These are phyloP conservation scores for Pontederia paniculata DNA, from an alignment of 176 grass and related monocot genomes.

Conservation along the genomic window DNA sequence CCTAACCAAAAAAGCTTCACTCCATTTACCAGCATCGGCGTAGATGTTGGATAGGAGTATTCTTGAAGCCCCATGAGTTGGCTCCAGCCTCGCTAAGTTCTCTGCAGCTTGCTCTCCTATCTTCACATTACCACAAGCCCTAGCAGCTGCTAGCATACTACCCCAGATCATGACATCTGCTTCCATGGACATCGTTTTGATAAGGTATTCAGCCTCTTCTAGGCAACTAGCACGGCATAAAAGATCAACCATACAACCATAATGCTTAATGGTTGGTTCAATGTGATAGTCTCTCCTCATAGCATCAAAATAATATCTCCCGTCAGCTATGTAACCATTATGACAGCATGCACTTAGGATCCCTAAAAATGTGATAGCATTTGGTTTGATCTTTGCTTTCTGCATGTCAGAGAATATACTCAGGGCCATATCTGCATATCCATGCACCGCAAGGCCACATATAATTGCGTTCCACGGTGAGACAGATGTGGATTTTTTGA, in stretches of 20 bases:
- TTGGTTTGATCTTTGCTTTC: constrained; percentile 35
- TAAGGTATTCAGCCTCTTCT: constrained; percentile 49
- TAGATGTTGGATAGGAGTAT: constrained; percentile 51
- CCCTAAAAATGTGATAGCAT: constrained; percentile 57
- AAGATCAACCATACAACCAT: constrained; percentile 83
- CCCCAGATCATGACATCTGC: constrained; percentile 74
- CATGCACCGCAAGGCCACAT: constrained; percentile 67
- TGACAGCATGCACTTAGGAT: constrained; percentile 61
- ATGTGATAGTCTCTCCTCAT: constrained; percentile 46
- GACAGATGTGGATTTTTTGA: constrained; percentile 29
- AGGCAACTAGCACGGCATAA: constrained; percentile 64
- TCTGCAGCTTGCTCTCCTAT: constrained; percentile 52
- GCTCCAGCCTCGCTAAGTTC: constrained; percentile 43
- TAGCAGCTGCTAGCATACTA: constrained; percentile 54
- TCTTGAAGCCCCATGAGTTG: constrained; percentile 47
- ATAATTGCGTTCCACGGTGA: constrained; percentile 75
- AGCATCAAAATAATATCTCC: constrained; percentile 39
- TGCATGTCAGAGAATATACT: constrained; percentile 42
- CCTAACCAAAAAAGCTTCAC: constrained; percentile 32
- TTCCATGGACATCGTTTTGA: constrained; percentile 54
- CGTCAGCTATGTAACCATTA: constrained; percentile 38
- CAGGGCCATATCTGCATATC: constrained; percentile 42
- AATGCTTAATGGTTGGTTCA: constrained; percentile 68
- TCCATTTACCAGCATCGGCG: constrained; percentile 40
- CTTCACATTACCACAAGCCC: constrained; percentile 43